Evolutionary conservation across 1,284 basidiomycete genomes (phyloP), one percentile per base, ranked within the genome.

Genomic region (Jaminaea rosea): DNA sequence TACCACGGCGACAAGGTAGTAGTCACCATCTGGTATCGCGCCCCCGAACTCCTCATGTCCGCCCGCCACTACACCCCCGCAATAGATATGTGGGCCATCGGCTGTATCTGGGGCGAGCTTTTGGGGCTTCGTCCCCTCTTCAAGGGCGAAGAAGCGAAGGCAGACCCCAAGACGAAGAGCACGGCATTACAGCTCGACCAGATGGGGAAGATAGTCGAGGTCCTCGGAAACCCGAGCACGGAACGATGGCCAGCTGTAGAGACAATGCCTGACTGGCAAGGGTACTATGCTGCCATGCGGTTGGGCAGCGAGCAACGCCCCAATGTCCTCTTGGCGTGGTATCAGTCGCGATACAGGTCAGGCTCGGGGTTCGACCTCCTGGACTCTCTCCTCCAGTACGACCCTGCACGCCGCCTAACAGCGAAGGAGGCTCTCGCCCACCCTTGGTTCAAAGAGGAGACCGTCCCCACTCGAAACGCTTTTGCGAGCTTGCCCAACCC

Each of bases 1-100:
- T 78, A 77, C 64, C 73, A 73, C 83, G 88, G 73, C 19, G 93
- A 98, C 77, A 97, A 97, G 74, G 92, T 99, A 10, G 94, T 99
- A 29, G 94, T 99, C 2, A 98, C 94, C 0, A 97, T 98, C 65
- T 98, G 93, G 93, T 98, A 98, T 69, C 85, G 93, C 44, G 89
- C 91, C 2, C 93, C 93, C 0, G 93, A 98, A 74, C 81, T 97
- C 2, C 80, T 97, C 8, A 80, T 97, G 72, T 93, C 93, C 11
- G 88, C 92, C 2, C 87, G 91, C 56, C 93, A 98, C 75, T 98
- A 98, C 75, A 92, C 92, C 50, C 89, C 89, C 56, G 88, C 91
- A 1, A 85, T 98, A 39, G 94, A 99, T 75, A 85, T 98, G 84
- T 99, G 93, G 93, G 90, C 92, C 4, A 84, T 96, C 2, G 93